Evolutionary conservation across 2,329 filamentous ascomycete genomes (phyloP).

Genomic region (Dactylellina sp.): DNA sequence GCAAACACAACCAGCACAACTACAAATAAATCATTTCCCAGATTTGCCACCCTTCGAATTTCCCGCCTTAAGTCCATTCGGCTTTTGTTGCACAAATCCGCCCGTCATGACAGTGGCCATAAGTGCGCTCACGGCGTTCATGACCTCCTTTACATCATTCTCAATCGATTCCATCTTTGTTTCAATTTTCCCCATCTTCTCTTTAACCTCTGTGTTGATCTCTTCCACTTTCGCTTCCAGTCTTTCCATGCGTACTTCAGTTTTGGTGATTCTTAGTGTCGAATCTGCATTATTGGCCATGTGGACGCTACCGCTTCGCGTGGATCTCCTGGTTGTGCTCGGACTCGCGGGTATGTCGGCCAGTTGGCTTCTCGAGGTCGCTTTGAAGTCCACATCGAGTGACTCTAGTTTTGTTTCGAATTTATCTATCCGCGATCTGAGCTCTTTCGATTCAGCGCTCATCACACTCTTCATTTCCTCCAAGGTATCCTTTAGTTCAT

Average conservation of each 20-base stretch:
- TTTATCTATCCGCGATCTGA: not conserved
- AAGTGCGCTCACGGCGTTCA: conserved; percentile 43
- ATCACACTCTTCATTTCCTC: not conserved
- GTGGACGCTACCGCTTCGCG: conserved; percentile 11
- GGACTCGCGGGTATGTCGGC: conserved; percentile 11
- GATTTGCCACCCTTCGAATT: not conserved
- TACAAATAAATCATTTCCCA: not conserved
- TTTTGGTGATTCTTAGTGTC: not conserved
- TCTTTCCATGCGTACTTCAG: conserved; percentile 22
- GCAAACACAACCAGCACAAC: too few species aligned
- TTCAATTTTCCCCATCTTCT: conserved; percentile 18
- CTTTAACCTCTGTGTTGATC: conserved; percentile 1
- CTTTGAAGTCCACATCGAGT: not conserved
- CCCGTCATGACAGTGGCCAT: conserved; percentile 29
- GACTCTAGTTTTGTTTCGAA: conserved; percentile 24
- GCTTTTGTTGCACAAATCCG: conserved; percentile 9
- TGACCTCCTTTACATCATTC: conserved; percentile 37
- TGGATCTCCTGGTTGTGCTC: conserved; percentile 10
- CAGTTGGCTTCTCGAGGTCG: conserved; percentile 1
- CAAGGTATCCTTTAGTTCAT: not conserved
- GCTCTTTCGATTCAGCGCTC: not conserved
- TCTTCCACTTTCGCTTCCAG: conserved; percentile 24
- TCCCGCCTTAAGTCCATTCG: conserved; percentile 1
- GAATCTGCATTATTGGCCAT: conserved; percentile 12
- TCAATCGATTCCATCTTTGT: conserved; percentile 39